These are phyloP conservation scores for Amorphotheca resinae DNA, from an alignment of 495 filamentous ascomycete genomes.

Conservation along the genomic window DNA sequence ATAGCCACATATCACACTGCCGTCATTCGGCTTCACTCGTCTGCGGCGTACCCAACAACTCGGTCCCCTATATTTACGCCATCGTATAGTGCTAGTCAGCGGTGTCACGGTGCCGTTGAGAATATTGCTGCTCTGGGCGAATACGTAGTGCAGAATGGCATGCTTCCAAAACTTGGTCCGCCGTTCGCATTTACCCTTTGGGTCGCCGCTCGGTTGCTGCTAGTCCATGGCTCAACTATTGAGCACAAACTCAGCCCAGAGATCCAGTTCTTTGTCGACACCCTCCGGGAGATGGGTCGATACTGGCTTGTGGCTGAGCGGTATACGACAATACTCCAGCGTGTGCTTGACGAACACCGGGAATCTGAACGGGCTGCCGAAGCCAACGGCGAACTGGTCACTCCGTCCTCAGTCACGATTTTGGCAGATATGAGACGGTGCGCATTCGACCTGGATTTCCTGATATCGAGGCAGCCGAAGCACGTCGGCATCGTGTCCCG, in stretches of 20 bases:
- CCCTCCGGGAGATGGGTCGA: slow-evolving; percentile 62
- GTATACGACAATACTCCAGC: slow-evolving; percentile 65
- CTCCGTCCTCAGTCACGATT: slow-evolving; percentile 72
- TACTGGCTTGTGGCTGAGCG: slow-evolving; percentile 77
- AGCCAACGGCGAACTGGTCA: slow-evolving; percentile 50
- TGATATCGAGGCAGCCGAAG: slow-evolving; percentile 72
- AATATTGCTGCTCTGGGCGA: slow-evolving; percentile 66
- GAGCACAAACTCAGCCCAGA: slow-evolving; percentile 67
- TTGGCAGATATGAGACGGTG: slow-evolving; percentile 78
- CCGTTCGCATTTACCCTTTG: slow-evolving; percentile 84
- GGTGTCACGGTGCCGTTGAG: slow-evolving; percentile 70
- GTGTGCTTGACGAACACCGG: slow-evolving; percentile 73
- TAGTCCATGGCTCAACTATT: slow-evolving; percentile 80
- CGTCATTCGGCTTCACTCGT: slow-evolving; percentile 83
- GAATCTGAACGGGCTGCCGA: slow-evolving; percentile 54
- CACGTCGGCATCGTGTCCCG: slow-evolving; percentile 26
- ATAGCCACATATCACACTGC: slow-evolving; percentile 42
- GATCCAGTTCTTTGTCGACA: slow-evolving; percentile 68
- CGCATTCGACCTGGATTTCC: slow-evolving; percentile 76
- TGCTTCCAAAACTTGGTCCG: slow-evolving; percentile 69
- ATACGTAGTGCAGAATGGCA: slow-evolving; percentile 57
- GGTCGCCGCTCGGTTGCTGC: slow-evolving; percentile 76
- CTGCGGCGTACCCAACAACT: slow-evolving; percentile 79
- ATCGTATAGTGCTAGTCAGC: slow-evolving; percentile 68
- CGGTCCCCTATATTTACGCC: slow-evolving; percentile 76